phyloP scores from a whole-genome alignment of 2,329 filamentous ascomycete genomes.

The Zasmidium cellare region DNA sequence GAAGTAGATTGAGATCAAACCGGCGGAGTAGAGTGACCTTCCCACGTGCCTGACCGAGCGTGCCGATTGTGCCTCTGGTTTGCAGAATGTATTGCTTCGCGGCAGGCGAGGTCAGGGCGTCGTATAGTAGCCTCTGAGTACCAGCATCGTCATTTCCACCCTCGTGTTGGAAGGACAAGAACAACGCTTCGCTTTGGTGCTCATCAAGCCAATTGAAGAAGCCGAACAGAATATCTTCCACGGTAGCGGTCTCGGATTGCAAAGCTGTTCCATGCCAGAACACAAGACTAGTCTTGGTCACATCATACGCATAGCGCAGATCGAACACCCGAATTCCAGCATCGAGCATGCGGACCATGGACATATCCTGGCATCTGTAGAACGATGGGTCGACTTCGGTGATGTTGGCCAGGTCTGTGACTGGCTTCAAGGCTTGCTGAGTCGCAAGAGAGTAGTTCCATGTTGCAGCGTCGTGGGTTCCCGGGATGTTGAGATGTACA shows the following conservation, averaged over 20 bases:
- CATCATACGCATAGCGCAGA: constrained; percentile 51
- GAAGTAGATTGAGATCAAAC: constrained; percentile 46
- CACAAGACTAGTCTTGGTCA: constrained; percentile 45
- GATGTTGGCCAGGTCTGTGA: constrained; percentile 43
- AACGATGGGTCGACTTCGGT: constrained; percentile 33
- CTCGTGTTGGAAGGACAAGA: constrained; percentile 53
- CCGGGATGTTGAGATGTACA: constrained; percentile 52
- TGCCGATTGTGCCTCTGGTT: constrained; percentile 37
- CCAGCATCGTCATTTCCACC: constrained; percentile 36
- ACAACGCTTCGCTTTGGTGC: constrained; percentile 47
- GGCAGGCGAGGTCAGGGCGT: constrained; percentile 40
- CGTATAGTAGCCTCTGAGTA: constrained; percentile 42
- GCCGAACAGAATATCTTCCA: constrained; percentile 49
- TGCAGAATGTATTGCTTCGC: constrained; percentile 45
- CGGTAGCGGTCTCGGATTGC: constrained; percentile 44
- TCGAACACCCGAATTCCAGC: constrained; percentile 54
- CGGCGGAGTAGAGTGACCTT: constrained; percentile 47
- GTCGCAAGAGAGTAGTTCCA: constrained; percentile 53
- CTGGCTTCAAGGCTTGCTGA: constrained; percentile 40
- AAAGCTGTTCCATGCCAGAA: constrained; percentile 53
- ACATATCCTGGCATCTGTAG: constrained; percentile 46
- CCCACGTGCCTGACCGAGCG: constrained; percentile 38
- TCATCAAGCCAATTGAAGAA: constrained; percentile 52
- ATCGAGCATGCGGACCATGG: constrained; percentile 44
- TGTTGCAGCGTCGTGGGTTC: constrained; percentile 52